Evolutionary conservation across 169 alveolate genomes (phyloP).

Genomic region (Plasmodium ovale): DNA sequence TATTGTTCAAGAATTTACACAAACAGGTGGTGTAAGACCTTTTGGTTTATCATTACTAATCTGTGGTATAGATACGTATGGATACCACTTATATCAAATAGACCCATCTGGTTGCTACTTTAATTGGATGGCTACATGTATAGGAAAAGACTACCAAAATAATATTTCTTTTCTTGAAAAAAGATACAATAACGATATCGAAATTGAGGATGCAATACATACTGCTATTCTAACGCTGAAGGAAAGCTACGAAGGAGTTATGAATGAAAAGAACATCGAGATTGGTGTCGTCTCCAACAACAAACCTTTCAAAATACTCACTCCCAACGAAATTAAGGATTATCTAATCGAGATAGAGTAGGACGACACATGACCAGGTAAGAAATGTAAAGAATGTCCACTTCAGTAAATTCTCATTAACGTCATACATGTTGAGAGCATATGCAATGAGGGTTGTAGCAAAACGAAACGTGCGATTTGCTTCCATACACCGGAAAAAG

Average conservation of each 20-base stretch:
- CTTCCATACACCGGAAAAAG: no score
- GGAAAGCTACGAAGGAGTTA: slow-evolving; percentile 98
- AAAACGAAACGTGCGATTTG: no score
- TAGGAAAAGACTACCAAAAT: slow-evolving; percentile 96
- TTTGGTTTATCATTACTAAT: slow-evolving; percentile 97
- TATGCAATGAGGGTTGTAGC: no score
- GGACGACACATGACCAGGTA: neutral
- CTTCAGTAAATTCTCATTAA: no score
- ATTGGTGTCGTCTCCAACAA: slow-evolving; percentile 95
- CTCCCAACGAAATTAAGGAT: slow-evolving; percentile 92
- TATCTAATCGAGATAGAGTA: slow-evolving; percentile 94
- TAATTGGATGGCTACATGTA: slow-evolving; percentile 99
- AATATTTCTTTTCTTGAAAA: slow-evolving; percentile 98
- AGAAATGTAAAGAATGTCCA: neutral
- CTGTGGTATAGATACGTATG: slow-evolving; percentile 89
- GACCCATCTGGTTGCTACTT: slow-evolving; percentile 99
- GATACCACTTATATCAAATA: slow-evolving; percentile 93
- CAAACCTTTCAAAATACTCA: slow-evolving; percentile 88
- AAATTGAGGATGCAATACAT: slow-evolving; percentile 97
- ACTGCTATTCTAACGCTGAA: slow-evolving; percentile 94
- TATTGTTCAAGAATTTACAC: slow-evolving; percentile 98
- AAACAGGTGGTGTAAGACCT: slow-evolving; percentile 99
- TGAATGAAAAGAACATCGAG: slow-evolving; percentile 96
- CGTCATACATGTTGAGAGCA: no score
- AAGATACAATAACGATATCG: slow-evolving; percentile 95